These are phyloP conservation scores for Coffea humblotiana DNA, from an alignment of 305 asterid genomes.

Conservation along the genomic window DNA sequence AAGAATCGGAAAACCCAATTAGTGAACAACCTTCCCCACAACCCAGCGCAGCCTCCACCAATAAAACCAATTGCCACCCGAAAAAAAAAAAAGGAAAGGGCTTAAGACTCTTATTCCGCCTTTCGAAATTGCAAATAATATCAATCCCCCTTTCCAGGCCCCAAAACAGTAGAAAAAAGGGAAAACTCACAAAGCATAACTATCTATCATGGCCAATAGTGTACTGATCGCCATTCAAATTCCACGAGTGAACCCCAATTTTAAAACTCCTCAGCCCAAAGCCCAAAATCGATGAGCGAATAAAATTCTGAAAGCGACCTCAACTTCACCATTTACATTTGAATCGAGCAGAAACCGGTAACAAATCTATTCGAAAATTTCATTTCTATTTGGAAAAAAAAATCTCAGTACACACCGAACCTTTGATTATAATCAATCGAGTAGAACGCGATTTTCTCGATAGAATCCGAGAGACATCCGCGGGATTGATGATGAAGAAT, in stretches of 20 bases:
- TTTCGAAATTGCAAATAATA: not conserved
- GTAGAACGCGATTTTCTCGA: not conserved
- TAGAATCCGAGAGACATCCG: constrained; percentile 14
- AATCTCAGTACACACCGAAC: not conserved
- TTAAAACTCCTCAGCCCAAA: not conserved
- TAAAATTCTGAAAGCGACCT: not conserved
- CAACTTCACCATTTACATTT: constrained; percentile 3
- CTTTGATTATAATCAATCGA: not conserved
- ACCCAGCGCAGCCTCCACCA: constrained; percentile 17
- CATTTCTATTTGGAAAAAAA: not conserved
- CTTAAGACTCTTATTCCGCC: not conserved
- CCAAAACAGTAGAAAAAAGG: not conserved
- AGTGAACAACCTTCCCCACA: not conserved
- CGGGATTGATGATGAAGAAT: constrained; percentile 11
- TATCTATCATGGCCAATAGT: not conserved
- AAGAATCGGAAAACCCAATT: not conserved
- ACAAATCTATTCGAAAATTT: not conserved
- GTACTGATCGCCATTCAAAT: constrained; percentile 4
- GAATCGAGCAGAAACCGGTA: constrained; percentile 8
- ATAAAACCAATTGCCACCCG: not conserved
- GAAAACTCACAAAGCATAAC: not conserved
- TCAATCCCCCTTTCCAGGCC: constrained; percentile 1
- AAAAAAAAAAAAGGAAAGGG: not conserved
- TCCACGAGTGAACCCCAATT: constrained; percentile 9
- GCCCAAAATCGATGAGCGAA: not conserved